Conservation (phyloP, 2,329 filamentous ascomycete species). For the Penicillium sp. region DNA sequence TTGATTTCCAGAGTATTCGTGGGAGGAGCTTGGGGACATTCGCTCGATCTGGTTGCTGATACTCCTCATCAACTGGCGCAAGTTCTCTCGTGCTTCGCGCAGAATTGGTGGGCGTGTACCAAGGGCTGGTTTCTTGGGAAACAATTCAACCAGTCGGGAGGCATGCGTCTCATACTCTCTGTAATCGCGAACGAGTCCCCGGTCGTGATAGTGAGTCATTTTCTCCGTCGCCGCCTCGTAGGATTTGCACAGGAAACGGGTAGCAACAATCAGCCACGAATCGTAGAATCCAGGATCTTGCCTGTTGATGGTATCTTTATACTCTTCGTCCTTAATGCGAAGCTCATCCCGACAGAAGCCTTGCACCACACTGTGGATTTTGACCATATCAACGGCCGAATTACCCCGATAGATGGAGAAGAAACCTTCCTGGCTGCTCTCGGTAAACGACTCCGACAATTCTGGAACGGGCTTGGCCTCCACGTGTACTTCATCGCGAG, state of each 20-base stretch:
- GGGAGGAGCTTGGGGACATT: constrained; percentile 44
- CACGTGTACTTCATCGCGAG: constrained; percentile 21
- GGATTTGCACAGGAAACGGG: constrained; percentile 42
- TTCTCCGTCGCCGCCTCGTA: constrained; percentile 42
- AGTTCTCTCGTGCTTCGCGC: constrained; percentile 34
- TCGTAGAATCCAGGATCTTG: constrained; percentile 38
- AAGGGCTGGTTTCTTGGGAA: constrained; percentile 34
- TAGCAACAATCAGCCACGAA: constrained; percentile 45
- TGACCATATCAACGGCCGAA: constrained; percentile 44
- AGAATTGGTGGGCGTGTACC: constrained; percentile 22
- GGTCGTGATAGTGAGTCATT: constrained; percentile 38
- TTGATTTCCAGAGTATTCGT: constrained; percentile 37
- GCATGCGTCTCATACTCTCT: constrained; percentile 50
- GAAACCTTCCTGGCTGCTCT: constrained; percentile 36
- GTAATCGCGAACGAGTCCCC: constrained; percentile 46
- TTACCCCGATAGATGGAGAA: constrained; percentile 31
- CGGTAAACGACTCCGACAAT: constrained; percentile 34
- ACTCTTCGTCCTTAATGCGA: constrained; percentile 36
- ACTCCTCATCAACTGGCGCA: constrained; percentile 35
- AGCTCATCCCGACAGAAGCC: constrained; percentile 49
- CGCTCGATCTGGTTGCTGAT: constrained; percentile 44
- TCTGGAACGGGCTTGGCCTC: constrained; percentile 28
- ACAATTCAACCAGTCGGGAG: constrained; percentile 40
- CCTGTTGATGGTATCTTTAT: constrained; percentile 12
- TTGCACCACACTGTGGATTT: constrained; percentile 50